Percentiles rank a stretch among this genome's conserved stretches.
phyloP scores from a whole-genome alignment of 2,329 filamentous ascomycete species.

The Xylaria sp. region DNA sequence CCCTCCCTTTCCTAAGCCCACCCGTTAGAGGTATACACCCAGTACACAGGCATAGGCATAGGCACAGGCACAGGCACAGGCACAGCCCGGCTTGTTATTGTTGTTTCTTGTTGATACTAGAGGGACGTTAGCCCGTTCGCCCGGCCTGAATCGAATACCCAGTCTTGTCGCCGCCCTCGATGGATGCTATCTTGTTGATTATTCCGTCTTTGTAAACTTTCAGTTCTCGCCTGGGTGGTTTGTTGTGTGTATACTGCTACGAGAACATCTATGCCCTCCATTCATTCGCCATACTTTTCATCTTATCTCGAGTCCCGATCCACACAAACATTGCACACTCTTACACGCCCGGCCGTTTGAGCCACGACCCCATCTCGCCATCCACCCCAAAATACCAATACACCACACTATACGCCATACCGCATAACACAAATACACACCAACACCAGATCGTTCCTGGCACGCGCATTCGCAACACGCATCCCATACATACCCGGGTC shows the following conservation, averaged over 20 bases:
- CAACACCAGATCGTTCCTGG: conserved; percentile 16
- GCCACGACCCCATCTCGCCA: conserved; percentile 41
- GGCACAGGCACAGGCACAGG: no score
- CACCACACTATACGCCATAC: conserved; percentile 23
- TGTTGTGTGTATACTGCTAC: conserved; percentile 34
- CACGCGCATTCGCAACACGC: conserved; percentile 16
- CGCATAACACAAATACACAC: conserved; percentile 15
- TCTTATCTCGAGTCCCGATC: conserved; percentile 8
- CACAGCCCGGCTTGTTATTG: not conserved
- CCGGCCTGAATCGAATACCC: conserved; percentile 27
- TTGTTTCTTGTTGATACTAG: no score
- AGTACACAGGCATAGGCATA: not conserved
- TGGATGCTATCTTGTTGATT: conserved; percentile 22
- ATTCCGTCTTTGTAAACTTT: conserved; percentile 24
- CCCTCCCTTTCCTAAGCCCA: conserved; percentile 13
- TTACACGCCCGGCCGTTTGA: conserved; percentile 43
- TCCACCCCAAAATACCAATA: conserved; percentile 33
- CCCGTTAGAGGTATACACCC: conserved; percentile 5
- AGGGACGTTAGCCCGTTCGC: not conserved
- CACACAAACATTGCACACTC: conserved; percentile 23
- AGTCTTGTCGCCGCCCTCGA: conserved; percentile 28
- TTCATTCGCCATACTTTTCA: conserved; percentile 31
- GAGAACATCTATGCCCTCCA: conserved; percentile 39
- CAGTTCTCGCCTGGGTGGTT: conserved; percentile 13
- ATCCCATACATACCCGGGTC: not conserved